These are phyloP conservation scores for Flaveria robusta DNA, from an alignment of 129 eudicot genomes.

Conservation along the genomic window DNA sequence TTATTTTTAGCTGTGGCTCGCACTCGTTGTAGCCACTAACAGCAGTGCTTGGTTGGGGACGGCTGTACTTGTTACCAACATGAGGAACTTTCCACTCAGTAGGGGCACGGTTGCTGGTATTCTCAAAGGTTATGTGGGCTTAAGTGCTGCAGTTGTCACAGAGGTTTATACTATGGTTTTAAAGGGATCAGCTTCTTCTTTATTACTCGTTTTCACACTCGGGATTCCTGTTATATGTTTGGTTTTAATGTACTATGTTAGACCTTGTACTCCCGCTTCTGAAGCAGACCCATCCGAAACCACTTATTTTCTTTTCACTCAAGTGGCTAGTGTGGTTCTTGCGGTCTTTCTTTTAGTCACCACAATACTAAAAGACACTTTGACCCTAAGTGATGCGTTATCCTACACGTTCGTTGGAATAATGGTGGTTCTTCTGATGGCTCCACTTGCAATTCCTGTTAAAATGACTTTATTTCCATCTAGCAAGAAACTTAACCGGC, in stretches of 20 bases:
- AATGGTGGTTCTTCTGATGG: conserved; percentile 73
- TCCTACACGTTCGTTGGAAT: conserved; percentile 55
- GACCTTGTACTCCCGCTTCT: conserved; percentile 84
- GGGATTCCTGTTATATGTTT: conserved; percentile 73
- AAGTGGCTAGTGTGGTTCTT: conserved; percentile 70
- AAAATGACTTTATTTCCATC: conserved; percentile 88
- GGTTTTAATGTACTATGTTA: conserved; percentile 71
- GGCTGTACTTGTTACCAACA: conserved; percentile 94
- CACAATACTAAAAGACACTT: conserved; percentile 52
- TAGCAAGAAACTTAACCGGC: conserved; percentile 41
- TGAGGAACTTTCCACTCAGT: conserved; percentile 91
- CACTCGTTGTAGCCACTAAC: conserved; percentile 77
- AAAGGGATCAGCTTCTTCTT: conserved; percentile 55
- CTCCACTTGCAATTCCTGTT: conserved; percentile 89
- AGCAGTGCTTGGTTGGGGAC: conserved; percentile 95
- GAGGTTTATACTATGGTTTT: conserved; percentile 75
- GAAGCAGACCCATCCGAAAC: conserved; percentile 70
- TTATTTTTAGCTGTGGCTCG: conserved; percentile 69
- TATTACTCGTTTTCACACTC: conserved; percentile 61
- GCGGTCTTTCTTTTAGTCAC: conserved; percentile 80
- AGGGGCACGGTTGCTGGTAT: conserved; percentile 93
- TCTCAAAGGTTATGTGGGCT: conserved; percentile 89
- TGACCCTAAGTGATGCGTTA: conserved; percentile 39
- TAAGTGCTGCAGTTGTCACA: conserved; percentile 92
- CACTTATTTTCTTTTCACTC: conserved; percentile 75